Conservation (phyloP, 495 filamentous ascomycete species). For the Aspergillus kassunensis region DNA sequence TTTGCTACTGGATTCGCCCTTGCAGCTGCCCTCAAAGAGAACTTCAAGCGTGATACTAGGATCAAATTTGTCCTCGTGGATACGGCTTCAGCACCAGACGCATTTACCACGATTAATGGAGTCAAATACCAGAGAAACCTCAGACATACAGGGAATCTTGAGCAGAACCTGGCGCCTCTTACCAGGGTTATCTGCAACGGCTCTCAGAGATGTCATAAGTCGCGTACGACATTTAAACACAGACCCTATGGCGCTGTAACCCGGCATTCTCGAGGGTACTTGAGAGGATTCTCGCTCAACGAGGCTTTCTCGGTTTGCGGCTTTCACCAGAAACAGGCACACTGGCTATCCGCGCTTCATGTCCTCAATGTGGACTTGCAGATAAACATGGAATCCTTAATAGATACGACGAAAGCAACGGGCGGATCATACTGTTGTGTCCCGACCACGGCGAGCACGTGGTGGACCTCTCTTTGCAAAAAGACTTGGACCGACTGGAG, state of each 20-base stretch:
- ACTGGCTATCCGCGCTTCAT: conserved; percentile 22
- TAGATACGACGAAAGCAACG: conserved; percentile 11
- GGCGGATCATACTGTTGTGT: conserved; percentile 16
- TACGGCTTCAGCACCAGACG: conserved; percentile 19
- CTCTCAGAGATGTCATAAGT: conserved; percentile 18
- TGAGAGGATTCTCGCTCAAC: conserved; percentile 12
- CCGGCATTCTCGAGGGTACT: conserved; percentile 15
- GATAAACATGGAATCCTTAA: conserved; percentile 24
- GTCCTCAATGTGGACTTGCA: conserved; percentile 23
- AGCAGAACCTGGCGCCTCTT: conserved; percentile 11
- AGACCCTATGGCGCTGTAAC: conserved; percentile 16
- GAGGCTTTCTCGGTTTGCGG: conserved; percentile 14
- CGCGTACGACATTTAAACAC: conserved; percentile 11
- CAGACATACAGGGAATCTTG: conserved; percentile 7
- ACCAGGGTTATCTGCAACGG: conserved; percentile 12
- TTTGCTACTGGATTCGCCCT: conserved; percentile 26
- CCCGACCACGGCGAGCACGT: conserved; percentile 15
- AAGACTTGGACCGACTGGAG: conserved; percentile 19
- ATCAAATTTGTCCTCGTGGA: conserved; percentile 27
- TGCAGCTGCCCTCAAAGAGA: conserved; percentile 16
- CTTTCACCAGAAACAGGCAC: conserved; percentile 25
- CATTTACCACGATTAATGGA: conserved; percentile 12
- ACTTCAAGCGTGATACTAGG: conserved; percentile 9
- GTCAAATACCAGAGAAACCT: conserved; percentile 25
- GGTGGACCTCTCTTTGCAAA: conserved; percentile 7